phyloP scores from a whole-genome alignment of 352 stramenopile genomes.

The Phytophthora sp. region DNA sequence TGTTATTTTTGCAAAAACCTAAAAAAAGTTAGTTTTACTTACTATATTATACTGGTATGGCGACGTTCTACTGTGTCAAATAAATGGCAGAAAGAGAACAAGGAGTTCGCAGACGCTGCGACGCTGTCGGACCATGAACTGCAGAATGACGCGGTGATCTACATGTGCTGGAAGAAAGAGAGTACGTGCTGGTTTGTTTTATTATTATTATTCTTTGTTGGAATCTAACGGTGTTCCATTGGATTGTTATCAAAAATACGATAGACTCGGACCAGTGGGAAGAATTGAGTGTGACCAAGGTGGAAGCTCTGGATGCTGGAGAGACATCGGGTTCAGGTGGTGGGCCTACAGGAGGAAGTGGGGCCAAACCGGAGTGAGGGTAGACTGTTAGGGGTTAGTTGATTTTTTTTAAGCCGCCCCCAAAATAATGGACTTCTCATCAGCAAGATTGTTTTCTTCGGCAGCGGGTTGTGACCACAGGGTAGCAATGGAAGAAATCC shows the following conservation, averaged over 20 bases:
- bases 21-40: too few species aligned
- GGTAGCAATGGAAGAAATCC: too few species aligned
- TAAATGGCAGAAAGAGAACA: conserved; percentile 66
- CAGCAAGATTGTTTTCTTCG: too few species aligned
- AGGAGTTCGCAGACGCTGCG: conserved; percentile 80
- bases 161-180: conserved; percentile 91
- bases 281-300: conserved; percentile 73
- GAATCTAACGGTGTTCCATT: conserved; percentile 1
- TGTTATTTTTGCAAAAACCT: not conserved
- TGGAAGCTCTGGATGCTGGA: conserved; percentile 50
- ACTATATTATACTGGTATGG: too few species aligned
- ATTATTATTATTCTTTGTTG: conserved; percentile 6
- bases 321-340: conserved; percentile 16
- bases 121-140: conserved; percentile 86
- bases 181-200: conserved; percentile 43
- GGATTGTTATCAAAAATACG: not conserved
- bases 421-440: too few species aligned
- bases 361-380: conserved; percentile 26
- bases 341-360: conserved; percentile 18
- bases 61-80: too few species aligned
- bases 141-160: conserved; percentile 83
- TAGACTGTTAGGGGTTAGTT: too few species aligned
- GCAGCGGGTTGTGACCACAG: too few species aligned
- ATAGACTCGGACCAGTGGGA: conserved; percentile 83
- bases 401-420: conserved; percentile 6